Conservation (phyloP, 2,329 filamentous ascomycete species). For the Alternaria viburni region DNA sequence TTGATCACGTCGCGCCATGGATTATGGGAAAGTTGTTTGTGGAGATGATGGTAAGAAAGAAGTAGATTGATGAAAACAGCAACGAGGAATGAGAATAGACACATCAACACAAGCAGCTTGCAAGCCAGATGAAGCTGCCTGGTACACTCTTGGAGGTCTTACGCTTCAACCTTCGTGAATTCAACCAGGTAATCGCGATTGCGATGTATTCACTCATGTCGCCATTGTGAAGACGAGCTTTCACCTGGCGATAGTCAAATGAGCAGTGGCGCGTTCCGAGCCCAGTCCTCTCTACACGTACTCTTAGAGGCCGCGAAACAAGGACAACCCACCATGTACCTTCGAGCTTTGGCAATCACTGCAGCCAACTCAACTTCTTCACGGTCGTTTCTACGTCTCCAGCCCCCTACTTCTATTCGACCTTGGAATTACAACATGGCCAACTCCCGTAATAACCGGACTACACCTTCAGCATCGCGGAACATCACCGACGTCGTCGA, state of each 20-base stretch:
- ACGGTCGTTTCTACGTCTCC: not conserved
- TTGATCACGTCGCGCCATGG: not conserved
- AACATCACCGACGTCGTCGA: not conserved
- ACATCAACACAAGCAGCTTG: not conserved
- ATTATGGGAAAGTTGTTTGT: fast-evolving
- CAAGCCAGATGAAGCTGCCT: not conserved
- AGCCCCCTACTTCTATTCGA: not conserved
- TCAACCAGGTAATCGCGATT: not conserved
- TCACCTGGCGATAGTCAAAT: not conserved
- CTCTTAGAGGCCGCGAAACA: not conserved
- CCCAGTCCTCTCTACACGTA: not conserved
- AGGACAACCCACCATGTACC: not conserved
- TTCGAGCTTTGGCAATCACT: not conserved
- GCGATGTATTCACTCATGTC: not conserved
- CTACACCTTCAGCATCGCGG: not conserved
- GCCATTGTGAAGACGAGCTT: not conserved
- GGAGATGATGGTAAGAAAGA: not conserved
- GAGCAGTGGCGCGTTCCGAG: not conserved
- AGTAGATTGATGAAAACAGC: not conserved
- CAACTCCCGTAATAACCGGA: not conserved
- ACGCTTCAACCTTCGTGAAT: not conserved
- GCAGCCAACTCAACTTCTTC: not conserved
- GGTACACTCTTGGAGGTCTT: not conserved
- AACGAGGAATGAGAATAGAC: not conserved
- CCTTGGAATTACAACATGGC: not conserved